Conservation (phyloP, 1,284 basidiomycete genomes). For the Trichosporon ovoides region DNA sequence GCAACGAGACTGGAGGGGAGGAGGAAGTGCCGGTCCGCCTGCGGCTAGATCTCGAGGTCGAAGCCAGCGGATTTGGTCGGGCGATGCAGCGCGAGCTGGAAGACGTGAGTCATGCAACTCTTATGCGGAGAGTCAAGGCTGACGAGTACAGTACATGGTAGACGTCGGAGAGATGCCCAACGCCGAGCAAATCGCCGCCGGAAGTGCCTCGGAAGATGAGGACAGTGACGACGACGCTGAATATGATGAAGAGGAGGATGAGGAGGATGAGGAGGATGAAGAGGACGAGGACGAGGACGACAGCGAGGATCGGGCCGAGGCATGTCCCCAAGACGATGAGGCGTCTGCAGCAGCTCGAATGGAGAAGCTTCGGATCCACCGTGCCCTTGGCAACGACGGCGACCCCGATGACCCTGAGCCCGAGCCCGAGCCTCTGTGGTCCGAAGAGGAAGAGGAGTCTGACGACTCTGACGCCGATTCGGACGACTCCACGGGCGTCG, state of each 20-base stretch:
- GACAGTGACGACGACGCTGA: conserved; percentile 42
- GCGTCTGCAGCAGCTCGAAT: conserved; percentile 26
- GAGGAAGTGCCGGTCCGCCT: conserved; percentile 49
- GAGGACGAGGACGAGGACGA: conserved; percentile 45
- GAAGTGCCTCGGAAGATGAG: conserved; percentile 27
- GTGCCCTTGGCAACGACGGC: conserved; percentile 39
- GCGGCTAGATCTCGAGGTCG: conserved; percentile 78
- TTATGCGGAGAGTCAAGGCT: conserved; percentile 13
- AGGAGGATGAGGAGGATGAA: conserved; percentile 36
- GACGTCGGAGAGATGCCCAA: conserved; percentile 43
- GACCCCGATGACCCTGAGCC: conserved; percentile 19
- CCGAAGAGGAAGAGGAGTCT: conserved; percentile 17
- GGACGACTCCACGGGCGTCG: conserved; percentile 16
- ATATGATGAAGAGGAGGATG: conserved; percentile 40
- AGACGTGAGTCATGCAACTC: conserved; percentile 57
- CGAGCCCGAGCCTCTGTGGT: conserved; percentile 3
- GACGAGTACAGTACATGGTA: conserved; percentile 52
- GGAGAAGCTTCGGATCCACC: conserved; percentile 37
- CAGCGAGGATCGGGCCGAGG: conserved; percentile 45
- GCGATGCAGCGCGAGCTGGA: conserved; percentile 75
- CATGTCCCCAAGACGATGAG: conserved; percentile 34
- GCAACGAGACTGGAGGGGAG: conserved; percentile 23
- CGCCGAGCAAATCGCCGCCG: conserved; percentile 19
- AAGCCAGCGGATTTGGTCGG: conserved; percentile 83
- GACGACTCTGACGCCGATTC: conserved; percentile 27